Percentiles rank a stretch among this genome's conserved stretches.
Evolutionary conservation across 1,284 basidiomycete genomes (phyloP).

Genomic region (Entoloma clypeatum): DNA sequence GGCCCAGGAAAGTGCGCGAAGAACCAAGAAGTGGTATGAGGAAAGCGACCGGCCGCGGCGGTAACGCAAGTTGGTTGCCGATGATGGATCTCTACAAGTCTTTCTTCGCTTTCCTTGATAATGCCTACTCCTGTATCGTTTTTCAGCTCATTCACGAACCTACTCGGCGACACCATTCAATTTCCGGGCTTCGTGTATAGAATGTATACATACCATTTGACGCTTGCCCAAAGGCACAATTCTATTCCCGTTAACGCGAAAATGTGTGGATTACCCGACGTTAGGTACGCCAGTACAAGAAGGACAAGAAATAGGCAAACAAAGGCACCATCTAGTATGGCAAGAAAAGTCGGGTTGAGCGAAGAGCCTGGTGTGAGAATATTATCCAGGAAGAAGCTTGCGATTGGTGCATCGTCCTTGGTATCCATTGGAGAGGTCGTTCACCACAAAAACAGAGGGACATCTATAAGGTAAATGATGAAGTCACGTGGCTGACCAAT

Average conservation of each 20-base stretch:
- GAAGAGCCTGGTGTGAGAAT: conserved; percentile 73
- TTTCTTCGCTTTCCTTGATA: conserved; percentile 26
- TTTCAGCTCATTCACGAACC: conserved; percentile 53
- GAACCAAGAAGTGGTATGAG: conserved; percentile 83
- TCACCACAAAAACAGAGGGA: background rate
- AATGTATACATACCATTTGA: conserved; percentile 60
- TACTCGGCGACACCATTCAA: conserved; percentile 28
- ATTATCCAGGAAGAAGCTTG: conserved; percentile 41
- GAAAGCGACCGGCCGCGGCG: conserved; percentile 52
- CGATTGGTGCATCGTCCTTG: conserved; percentile 8
- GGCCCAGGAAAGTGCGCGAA: conserved; percentile 76
- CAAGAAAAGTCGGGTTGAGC: conserved; percentile 62
- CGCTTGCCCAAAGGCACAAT: conserved; percentile 65
- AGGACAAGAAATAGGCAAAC: conserved; percentile 55
- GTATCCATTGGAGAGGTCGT: conserved; percentile 5
- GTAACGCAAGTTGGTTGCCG: conserved; percentile 24
- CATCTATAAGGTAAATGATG: too few species aligned
- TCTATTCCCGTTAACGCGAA: conserved; percentile 61
- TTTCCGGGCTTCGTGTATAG: conserved; percentile 21
- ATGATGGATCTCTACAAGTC: conserved; percentile 18
- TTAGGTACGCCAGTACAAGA: conserved; percentile 48
- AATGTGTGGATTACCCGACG: conserved; percentile 60
- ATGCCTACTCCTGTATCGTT: conserved; percentile 22
- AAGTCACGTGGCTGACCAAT: too few species aligned
- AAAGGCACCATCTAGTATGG: conserved; percentile 61